Evolutionary conservation across 768 basidiomycete species (phyloP).

Genomic region (Tylopilus sp.): DNA sequence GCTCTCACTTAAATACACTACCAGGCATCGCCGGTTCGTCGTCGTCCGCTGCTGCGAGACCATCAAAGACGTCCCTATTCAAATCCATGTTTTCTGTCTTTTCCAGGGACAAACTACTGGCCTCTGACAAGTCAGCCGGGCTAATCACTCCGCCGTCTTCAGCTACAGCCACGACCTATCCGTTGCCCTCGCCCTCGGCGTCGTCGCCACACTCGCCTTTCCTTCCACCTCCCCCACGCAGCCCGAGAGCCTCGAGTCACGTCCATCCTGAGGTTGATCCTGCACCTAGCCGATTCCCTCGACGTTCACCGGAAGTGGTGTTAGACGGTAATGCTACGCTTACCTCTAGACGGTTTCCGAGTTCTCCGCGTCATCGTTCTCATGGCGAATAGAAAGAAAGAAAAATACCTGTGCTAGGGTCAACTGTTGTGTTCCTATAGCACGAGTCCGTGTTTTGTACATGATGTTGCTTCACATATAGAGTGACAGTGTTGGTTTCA

Average conservation of each 20-base stretch:
- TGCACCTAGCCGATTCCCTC: constrained; percentile 40
- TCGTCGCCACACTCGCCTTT: constrained; percentile 17
- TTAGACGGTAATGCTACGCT: constrained; percentile 22
- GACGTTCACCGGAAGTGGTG: constrained; percentile 22
- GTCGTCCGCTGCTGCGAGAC: constrained; percentile 31
- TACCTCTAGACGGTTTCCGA: constrained; percentile 17
- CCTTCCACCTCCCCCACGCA: constrained; percentile 27
- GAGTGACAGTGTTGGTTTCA: background rate
- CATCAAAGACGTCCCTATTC: constrained; percentile 61
- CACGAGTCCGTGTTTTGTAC: constrained; percentile 2
- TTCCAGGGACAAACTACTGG: constrained; percentile 39
- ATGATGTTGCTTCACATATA: background rate
- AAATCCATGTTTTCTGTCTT: constrained; percentile 55
- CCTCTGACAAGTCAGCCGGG: constrained; percentile 58
- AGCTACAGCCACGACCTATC: constrained; percentile 9
- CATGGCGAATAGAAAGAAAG: constrained; percentile 18
- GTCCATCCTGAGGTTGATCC: constrained; percentile 33
- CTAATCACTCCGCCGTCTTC: constrained; percentile 62
- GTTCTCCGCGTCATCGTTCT: constrained; percentile 1
- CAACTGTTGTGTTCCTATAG: background rate
- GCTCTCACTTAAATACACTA: background rate
- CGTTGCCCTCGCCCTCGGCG: constrained; percentile 31
- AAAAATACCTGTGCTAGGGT: background rate
- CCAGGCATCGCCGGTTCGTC: constrained; percentile 21
- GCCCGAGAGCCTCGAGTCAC: constrained; percentile 7